Percentiles rank a stretch among this genome's conserved stretches.
phyloP scores from a whole-genome alignment of 2,329 filamentous ascomycete species.

The Ophiosphaerella narmari region DNA sequence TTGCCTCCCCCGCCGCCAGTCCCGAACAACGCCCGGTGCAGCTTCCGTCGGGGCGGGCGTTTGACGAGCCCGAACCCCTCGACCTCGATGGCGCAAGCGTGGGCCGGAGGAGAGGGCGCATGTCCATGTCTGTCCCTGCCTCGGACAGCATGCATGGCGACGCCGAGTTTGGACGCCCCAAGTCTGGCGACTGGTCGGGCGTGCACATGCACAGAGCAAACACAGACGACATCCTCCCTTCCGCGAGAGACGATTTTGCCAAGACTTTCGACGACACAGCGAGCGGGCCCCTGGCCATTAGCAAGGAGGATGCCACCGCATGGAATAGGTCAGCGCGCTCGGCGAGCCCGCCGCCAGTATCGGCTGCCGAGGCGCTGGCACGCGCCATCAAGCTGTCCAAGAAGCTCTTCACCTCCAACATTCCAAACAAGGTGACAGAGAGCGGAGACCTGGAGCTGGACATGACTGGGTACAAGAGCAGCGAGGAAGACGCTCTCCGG shows the following conservation, averaged over 20 bases:
- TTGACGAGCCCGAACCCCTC: constrained; percentile 73
- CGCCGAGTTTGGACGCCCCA: constrained; percentile 26
- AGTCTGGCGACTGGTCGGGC: constrained; percentile 45
- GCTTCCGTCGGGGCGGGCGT: constrained; percentile 47
- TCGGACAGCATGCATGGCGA: constrained; percentile 24
- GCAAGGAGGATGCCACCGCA: constrained; percentile 40
- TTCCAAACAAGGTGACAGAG: constrained; percentile 89
- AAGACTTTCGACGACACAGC: constrained; percentile 35
- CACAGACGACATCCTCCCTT: constrained; percentile 60
- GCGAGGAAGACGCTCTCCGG: constrained; percentile 86
- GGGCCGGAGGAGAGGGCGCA: constrained; percentile 27
- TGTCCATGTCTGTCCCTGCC: constrained; percentile 37
- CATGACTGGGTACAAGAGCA: constrained; percentile 96
- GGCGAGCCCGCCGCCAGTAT: constrained; percentile 75
- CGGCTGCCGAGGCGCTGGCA: constrained; percentile 75
- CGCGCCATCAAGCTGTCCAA: constrained; percentile 84
- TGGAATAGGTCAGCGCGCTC: constrained; percentile 58
- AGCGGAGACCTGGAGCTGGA: constrained; percentile 95
- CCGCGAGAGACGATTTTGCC: constrained; percentile 46
- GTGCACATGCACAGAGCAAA: constrained; percentile 48
- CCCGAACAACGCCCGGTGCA: constrained; percentile 66
- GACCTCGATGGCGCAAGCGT: constrained; percentile 60
- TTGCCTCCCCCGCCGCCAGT: constrained; percentile 87
- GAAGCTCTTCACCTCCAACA: constrained; percentile 86
- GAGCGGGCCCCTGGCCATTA: constrained; percentile 36